Base-by-base conservation (phyloP, 1,284 basidiomycete genomes). In the Rhodotorula sp. region DNA sequence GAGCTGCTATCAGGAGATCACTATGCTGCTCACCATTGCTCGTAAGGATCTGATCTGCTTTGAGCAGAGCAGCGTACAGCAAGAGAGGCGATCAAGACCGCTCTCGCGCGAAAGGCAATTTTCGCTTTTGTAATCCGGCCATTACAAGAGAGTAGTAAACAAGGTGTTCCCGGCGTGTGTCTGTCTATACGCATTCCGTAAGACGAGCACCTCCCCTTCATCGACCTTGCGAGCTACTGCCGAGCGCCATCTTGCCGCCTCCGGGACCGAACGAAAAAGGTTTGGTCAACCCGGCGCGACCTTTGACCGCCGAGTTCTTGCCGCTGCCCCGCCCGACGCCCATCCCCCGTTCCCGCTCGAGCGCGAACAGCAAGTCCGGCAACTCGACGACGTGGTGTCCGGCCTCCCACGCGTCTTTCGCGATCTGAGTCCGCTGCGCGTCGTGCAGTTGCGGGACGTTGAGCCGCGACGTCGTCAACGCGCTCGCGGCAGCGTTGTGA, bases 271-370 rank as follows among this genome's bases (percentile, higher is more conserved):
- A 60, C 47, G 21, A 26, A 64, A 61, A 23, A 38, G 66, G 18
- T 18, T 18, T 50, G 16, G 57, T 68, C 50, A 71, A 54, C 10
- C 75, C 75, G 28, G 73, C 73, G 52, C 72, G 58, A 12, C 74
- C 76, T 28, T 79, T 80, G 58, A 72, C 43, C 12, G 76, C 68
- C 15, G 74, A 66, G 48, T 68, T 70, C 59, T 74, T 67, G 19
- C 78, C 79, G 21, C 70, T 72, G 1, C 78, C 79, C 47, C 66
- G 67, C 0, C 79, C 79, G 1, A 76, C 75, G 2, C 79, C 79
- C 56, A 73, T 74, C 12, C 78, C 79, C 10, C 77, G 54, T 66
- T 80, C 78, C n/a, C 72, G 60, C 58, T 79, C 79, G 52, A 80
- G 66, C 62, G 77, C 79, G 58, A 78, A 78, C 52, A 79, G 48